These are phyloP conservation scores for Pseudocercospora ulei DNA, from an alignment of 2,329 filamentous ascomycete genomes.

Conservation along the genomic window DNA sequence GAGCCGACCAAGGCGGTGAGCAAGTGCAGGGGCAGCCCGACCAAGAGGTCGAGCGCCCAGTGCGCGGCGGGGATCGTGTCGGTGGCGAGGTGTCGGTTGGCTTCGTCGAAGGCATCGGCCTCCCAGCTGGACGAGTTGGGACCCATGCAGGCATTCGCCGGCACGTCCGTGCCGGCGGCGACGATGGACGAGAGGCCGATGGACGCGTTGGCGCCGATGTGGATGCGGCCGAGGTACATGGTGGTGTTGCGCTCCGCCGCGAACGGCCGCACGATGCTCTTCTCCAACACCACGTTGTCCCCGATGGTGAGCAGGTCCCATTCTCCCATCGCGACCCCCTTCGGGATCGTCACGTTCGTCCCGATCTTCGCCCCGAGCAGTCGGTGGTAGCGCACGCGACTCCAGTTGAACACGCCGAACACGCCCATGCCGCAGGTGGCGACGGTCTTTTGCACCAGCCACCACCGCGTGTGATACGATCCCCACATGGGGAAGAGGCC, in stretches of 20 bases:
- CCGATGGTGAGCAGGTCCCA: constrained; percentile 50
- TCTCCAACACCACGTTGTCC: constrained; percentile 43
- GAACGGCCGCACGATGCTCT: constrained; percentile 46
- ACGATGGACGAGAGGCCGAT: constrained; percentile 45
- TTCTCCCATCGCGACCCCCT: constrained; percentile 43
- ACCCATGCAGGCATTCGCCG: constrained; percentile 46
- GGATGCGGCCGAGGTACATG: constrained; percentile 49
- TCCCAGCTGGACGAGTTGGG: constrained; percentile 52
- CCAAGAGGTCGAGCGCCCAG: constrained; percentile 39
- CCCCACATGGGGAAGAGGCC: constrained; percentile 54
- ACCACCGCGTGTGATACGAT: constrained; percentile 50
- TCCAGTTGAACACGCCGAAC: constrained; percentile 38
- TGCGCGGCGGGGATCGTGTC: constrained; percentile 39
- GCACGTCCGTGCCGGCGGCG: constrained; percentile 44
- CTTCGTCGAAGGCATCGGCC: constrained; percentile 40
- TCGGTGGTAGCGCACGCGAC: constrained; percentile 42
- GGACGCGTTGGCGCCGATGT: constrained; percentile 42
- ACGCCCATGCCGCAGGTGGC: constrained; percentile 43
- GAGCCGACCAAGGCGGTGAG: constrained; percentile 39
- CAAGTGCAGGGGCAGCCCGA: constrained; percentile 40
- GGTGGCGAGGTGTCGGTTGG: constrained; percentile 41
- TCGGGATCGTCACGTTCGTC: constrained; percentile 42
- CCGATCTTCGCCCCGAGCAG: constrained; percentile 48
- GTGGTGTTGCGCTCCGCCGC: constrained; percentile 49
- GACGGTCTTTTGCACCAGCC: constrained; percentile 48